Evolutionary conservation across 257 asterid species (phyloP).

Genomic region (Solanum verrucosum): DNA sequence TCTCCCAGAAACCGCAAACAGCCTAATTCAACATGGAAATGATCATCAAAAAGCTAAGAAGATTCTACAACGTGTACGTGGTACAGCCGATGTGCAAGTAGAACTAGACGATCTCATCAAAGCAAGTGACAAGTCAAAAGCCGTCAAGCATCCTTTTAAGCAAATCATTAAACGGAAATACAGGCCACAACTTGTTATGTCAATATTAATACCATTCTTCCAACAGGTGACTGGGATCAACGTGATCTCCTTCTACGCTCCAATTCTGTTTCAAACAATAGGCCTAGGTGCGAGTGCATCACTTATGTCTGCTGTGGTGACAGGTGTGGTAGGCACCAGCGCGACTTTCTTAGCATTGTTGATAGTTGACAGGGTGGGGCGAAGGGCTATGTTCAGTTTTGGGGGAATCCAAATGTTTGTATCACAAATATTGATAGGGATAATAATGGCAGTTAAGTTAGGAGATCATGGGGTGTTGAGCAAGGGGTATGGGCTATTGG

Average conservation of each 20-base stretch:
- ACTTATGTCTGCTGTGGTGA: conserved; percentile 15
- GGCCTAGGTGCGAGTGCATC: conserved; percentile 50
- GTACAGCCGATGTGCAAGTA: conserved; percentile 28
- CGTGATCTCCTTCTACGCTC: conserved; percentile 54
- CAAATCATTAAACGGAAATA: conserved; percentile 19
- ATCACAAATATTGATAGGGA: conserved; percentile 20
- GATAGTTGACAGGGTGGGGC: conserved; percentile 27
- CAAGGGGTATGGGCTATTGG: conserved; percentile 6
- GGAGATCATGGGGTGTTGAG: conserved; percentile 30
- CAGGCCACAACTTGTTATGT: conserved; percentile 53
- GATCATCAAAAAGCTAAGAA: conserved; percentile 24
- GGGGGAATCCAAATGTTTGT: conserved; percentile 31
- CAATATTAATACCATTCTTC: conserved; percentile 46
- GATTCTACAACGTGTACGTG: conserved; percentile 32
- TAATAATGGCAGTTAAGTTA: conserved; percentile 23
- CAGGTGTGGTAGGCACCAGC: conserved; percentile 1
- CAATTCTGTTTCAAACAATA: conserved; percentile 39
- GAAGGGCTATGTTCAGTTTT: conserved; percentile 13
- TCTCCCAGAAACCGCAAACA: conserved; percentile 58
- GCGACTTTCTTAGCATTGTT: conserved; percentile 14
- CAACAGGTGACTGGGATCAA: conserved; percentile 57
- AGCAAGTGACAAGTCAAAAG: conserved; percentile 28
- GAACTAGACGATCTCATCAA: conserved; percentile 42
- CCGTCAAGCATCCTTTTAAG: conserved; percentile 22
- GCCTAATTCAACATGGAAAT: conserved; percentile 24